Base-by-base conservation (phyloP, 768 basidiomycete genomes). In the Lentinula raphanica region DNA sequence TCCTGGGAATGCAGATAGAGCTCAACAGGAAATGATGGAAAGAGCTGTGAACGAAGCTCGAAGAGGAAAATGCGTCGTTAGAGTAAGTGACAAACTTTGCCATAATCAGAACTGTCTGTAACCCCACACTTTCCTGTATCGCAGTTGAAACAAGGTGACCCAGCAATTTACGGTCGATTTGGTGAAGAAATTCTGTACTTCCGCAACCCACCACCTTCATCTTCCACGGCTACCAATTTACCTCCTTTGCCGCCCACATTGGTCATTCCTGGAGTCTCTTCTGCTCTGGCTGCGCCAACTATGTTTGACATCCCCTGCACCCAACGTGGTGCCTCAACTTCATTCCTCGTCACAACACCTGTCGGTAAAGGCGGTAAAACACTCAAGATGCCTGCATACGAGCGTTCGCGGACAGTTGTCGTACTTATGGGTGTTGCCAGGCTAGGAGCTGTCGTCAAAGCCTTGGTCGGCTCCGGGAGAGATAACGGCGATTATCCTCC, bases 111-210 rank as follows among this genome's bases (percentile, higher is more conserved):
- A n/a, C n/a, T n/a, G n/a, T n/a, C n/a, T n/a, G n/a, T n/a, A n/a
- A n/a, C n/a, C n/a, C n/a, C n/a, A n/a, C n/a, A n/a, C n/a, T n/a
- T n/a, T n/a, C n/a, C n/a, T n/a, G n/a, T n/a, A n/a, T n/a, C n/a
- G n/a, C n/a, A 93, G 90, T 79, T 99, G 17, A 98, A 99, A 74
- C 97, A 98, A 78, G 97, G 97, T 12, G 97, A 99, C 68, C 97
- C 97, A 11, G 87, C 89, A 15, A 85, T 99, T 0, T 99, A 97
- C 67, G 97, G 92, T 3, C 86, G 97, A 23, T 89, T 89, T 0
- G 95, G 95, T 29, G 96, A 98, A 68, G 97, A 99, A 72, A 84
- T 98, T 1, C 79, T 96, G 21, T 93, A 89, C 74, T 96, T 98
- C 81, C 86, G 95, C 12, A 72, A 83, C 48, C 86, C 86, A 48